Conservation (phyloP, 225 moss, liverwort and hornwort species). For the Sphagnum tenellum region DNA sequence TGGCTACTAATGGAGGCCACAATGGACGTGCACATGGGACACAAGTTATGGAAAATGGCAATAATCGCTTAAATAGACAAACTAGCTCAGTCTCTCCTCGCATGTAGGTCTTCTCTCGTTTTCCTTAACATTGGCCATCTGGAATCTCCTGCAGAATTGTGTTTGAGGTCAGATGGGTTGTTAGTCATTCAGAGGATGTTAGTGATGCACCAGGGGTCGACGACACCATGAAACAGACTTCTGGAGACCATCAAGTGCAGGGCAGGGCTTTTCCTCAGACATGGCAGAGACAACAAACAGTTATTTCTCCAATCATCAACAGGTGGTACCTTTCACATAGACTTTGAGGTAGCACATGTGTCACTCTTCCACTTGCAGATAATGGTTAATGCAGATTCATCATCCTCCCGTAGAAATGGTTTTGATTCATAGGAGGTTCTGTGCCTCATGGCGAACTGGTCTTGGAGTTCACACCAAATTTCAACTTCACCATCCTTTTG, state of each 20-base stretch:
- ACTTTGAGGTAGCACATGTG: background rate
- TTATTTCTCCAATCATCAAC: conserved; percentile 41
- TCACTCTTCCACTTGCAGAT: no score
- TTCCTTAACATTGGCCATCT: background rate
- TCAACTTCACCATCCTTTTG: no score
- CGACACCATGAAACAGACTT: conserved; percentile 29
- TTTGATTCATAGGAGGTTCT: no score
- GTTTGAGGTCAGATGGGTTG: no score
- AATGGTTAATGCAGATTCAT: no score
- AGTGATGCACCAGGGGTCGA: conserved; percentile 20
- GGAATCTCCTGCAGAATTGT: no score
- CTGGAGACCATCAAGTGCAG: conserved; percentile 25
- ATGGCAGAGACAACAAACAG: conserved; percentile 35
- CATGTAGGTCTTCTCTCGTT: conserved; percentile 10
- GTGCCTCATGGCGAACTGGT: no score
- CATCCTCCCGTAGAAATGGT: no score
- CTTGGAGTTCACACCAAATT: no score
- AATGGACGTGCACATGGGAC: conserved; percentile 18
- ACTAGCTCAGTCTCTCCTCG: conserved; percentile 32
- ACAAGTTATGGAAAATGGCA: conserved; percentile 21
- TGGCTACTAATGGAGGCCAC: conserved; percentile 4
- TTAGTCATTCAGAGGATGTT: no score
- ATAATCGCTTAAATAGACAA: conserved; percentile 1
- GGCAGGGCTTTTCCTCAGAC: conserved; percentile 41
- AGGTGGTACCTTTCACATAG: conserved; percentile 16